Percentiles rank a stretch among this genome's conserved stretches.
phyloP scores from a whole-genome alignment of 2,329 filamentous ascomycete genomes.

The Lachnellula occidentalis region DNA sequence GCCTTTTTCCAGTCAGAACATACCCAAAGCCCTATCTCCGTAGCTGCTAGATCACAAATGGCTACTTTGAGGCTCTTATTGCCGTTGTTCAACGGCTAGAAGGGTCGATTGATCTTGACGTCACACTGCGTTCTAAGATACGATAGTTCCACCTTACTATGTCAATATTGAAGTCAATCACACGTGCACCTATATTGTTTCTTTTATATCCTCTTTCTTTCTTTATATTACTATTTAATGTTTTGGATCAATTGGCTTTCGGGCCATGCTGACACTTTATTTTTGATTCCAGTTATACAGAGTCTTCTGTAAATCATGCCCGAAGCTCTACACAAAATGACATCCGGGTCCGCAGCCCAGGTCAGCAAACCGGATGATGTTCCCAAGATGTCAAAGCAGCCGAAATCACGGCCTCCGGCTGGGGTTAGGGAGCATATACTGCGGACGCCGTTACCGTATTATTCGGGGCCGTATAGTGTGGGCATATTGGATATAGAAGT shows the following conservation, averaged over 20 bases:
- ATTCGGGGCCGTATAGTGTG: slow-evolving; percentile 48
- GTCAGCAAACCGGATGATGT: slow-evolving; percentile 16
- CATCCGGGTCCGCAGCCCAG: neutral
- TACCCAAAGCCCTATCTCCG: no score
- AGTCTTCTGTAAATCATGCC: neutral
- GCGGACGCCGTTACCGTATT: slow-evolving; percentile 39
- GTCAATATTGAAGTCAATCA: neutral
- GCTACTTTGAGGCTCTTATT: neutral
- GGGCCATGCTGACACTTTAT: no score
- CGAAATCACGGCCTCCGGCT: slow-evolving; percentile 41
- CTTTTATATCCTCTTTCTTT: neutral
- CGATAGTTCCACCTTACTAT: neutral
- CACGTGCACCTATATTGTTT: neutral
- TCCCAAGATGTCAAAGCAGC: slow-evolving; percentile 22
- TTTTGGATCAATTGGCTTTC: neutral
- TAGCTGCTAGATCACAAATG: neutral
- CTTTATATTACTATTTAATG: neutral
- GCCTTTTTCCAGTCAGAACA: no score
- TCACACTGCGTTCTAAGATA: neutral
- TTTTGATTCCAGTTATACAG: no score
- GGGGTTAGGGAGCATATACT: slow-evolving; percentile 44
- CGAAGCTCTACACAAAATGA: neutral
- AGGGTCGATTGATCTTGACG: neutral
- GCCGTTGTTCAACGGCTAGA: no score
- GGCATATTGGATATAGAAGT: slow-evolving; percentile 52